Conservation (phyloP, 2,329 filamentous ascomycete species). For the Venturia carpophila region DNA sequence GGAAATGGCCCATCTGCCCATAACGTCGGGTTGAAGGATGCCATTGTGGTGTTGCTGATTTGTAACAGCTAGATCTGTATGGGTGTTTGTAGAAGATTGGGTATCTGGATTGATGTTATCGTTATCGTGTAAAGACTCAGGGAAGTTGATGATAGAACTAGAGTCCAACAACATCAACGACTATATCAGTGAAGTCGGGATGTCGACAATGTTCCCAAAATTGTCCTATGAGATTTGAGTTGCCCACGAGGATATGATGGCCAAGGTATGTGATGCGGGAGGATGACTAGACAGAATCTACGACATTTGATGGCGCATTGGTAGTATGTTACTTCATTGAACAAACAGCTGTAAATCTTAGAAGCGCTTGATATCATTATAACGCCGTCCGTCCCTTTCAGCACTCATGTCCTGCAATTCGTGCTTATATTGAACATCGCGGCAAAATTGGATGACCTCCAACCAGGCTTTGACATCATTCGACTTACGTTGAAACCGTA, state of each 20-base stretch:
- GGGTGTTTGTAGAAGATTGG: background rate
- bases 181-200: background rate
- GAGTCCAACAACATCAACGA: background rate
- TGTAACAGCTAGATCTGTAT: background rate
- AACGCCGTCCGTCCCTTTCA: background rate
- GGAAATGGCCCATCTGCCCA: constrained; percentile 17
- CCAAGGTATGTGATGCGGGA: no score
- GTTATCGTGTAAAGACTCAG: background rate
- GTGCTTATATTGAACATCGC: background rate
- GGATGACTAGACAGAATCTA: no score
- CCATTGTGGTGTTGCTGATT: background rate
- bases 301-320: no score
- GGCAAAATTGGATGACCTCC: background rate
- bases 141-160: background rate
- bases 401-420: background rate
- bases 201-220: no score
- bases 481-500: background rate
- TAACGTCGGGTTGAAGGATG: background rate
- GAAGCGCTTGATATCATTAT: background rate
- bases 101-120: background rate
- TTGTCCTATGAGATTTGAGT: no score
- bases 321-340: background rate
- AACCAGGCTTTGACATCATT: background rate
- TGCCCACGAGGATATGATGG: no score
- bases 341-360: background rate